Conservation (phyloP, 1,139 yeast genomes). For the Blastobotrys buckinghamii region DNA sequence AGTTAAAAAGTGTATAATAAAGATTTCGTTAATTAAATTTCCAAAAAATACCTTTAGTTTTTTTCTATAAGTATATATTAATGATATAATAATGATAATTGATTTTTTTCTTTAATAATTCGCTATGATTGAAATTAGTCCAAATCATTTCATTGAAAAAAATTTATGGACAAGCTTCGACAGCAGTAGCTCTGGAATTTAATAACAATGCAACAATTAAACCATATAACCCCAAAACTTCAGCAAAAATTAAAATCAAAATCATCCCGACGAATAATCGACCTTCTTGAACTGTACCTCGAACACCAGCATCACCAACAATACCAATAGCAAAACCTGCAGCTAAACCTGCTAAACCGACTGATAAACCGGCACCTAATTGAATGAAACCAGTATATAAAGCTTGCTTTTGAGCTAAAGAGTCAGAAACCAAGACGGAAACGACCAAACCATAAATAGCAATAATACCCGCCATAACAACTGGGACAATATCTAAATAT, state of each 20-base stretch:
- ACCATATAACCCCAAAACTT: slow-evolving; percentile 95
- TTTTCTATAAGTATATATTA: no score
- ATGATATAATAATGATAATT: no score
- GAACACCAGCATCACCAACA: slow-evolving; percentile 98
- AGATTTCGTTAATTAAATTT: no score
- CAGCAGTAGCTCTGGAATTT: slow-evolving; percentile 92
- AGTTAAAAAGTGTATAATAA: no score
- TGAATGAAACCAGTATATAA: slow-evolving; percentile 96
- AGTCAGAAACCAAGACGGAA: slow-evolving; percentile 92
- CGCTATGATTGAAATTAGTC: no score
- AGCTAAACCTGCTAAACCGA: slow-evolving; percentile 93
- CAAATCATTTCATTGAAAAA: neutral
- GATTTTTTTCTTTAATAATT: no score
- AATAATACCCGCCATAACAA: slow-evolving; percentile 96
- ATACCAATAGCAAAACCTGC: slow-evolving; percentile 98
- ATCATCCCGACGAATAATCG: slow-evolving; percentile 81
- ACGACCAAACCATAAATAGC: slow-evolving; percentile 96
- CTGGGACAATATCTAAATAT: slow-evolving; percentile 49
- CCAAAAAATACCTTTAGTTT: no score
- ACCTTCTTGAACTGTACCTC: slow-evolving; percentile 95
- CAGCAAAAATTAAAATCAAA: slow-evolving; percentile 87
- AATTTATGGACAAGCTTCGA: slow-evolving; percentile 35
- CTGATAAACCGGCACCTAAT: slow-evolving; percentile 90
- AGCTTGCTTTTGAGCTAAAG: slow-evolving; percentile 75
- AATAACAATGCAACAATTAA: slow-evolving; percentile 94